phyloP scores from a whole-genome alignment of 2,329 filamentous ascomycete genomes.

The Phyllosticta citrichinensis region DNA sequence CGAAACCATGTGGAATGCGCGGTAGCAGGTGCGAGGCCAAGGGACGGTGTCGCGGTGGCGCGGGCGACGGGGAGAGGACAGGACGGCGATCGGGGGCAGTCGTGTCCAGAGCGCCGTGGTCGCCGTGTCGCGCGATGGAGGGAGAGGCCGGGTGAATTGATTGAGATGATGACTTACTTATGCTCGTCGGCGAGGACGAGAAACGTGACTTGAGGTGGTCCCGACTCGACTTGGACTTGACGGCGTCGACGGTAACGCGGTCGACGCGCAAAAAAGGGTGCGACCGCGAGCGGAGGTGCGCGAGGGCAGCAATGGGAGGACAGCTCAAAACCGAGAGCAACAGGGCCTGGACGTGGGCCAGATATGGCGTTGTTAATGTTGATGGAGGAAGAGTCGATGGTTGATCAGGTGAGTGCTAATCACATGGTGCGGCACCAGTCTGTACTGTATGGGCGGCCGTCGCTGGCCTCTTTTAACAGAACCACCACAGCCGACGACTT shows the following conservation, averaged over 20 bases:
- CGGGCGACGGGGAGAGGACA: not conserved
- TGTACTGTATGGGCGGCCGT: not conserved
- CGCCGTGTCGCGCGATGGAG: not conserved
- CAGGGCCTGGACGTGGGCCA: not conserved
- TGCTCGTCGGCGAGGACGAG: not conserved
- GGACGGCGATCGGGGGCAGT: not conserved
- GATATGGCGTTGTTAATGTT: not conserved
- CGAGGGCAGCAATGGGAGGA: not conserved
- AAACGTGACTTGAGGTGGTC: not conserved
- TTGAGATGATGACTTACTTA: conserved; percentile 8
- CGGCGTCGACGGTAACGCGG: not conserved
- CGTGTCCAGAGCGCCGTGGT: not conserved
- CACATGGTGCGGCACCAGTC: not conserved
- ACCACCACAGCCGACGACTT: not conserved
- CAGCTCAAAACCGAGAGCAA: not conserved
- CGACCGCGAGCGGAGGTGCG: not conserved
- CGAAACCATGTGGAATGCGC: conserved; percentile 4
- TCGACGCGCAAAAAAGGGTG: not conserved
- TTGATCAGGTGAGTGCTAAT: not conserved
- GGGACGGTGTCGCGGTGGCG: not conserved
- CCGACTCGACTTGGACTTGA: not conserved
- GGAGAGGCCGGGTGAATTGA: not conserved
- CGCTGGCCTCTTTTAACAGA: not conserved
- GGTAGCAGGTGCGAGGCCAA: conserved; percentile 1
- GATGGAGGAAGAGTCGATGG: not conserved